A percentile compares a stretch with the other conserved stretches of the same genome.
Evolutionary conservation across 495 filamentous ascomycete species (phyloP).

Genomic region (Zalerion maritima): DNA sequence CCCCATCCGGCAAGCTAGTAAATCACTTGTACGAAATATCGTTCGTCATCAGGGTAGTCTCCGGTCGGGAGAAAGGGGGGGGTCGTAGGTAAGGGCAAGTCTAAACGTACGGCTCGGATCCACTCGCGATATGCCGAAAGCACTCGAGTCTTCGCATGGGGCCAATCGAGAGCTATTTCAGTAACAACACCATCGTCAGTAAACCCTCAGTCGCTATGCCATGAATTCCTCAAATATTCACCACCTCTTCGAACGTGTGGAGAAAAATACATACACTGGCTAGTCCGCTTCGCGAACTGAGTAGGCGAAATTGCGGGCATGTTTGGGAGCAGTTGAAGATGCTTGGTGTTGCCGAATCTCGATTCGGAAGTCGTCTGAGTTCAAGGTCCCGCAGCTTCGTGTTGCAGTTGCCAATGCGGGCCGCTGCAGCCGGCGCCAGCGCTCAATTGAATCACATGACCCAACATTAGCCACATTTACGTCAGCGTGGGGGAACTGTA

Average conservation of each 20-base stretch:
- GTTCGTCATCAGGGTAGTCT: too few relatives aligned
- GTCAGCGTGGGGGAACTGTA: too few relatives aligned
- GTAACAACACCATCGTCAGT: constrained; percentile 12
- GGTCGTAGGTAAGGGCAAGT: not conserved
- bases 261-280: constrained; percentile 56
- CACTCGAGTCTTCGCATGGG: constrained; percentile 69
- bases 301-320: constrained; percentile 85
- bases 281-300: constrained; percentile 76
- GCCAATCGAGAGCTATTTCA: constrained; percentile 73
- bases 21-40: not conserved
- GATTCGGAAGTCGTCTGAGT: too few relatives aligned
- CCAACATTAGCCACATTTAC: too few relatives aligned
- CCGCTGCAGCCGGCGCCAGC: too few relatives aligned
- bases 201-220: not conserved
- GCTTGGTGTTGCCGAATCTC: too few relatives aligned
- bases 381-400: too few relatives aligned
- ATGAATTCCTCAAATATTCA: constrained; percentile 4
- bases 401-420: too few relatives aligned
- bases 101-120: constrained; percentile 69
- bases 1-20: not conserved
- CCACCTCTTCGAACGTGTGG: not conserved
- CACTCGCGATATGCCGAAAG: constrained; percentile 81
- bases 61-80: too few relatives aligned
- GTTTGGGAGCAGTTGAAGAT: too few relatives aligned
- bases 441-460: too few relatives aligned